These are phyloP conservation scores for Cetraspora pellucida DNA, from an alignment of 192 early-diverging fungal genomes.

Conservation along the genomic window DNA sequence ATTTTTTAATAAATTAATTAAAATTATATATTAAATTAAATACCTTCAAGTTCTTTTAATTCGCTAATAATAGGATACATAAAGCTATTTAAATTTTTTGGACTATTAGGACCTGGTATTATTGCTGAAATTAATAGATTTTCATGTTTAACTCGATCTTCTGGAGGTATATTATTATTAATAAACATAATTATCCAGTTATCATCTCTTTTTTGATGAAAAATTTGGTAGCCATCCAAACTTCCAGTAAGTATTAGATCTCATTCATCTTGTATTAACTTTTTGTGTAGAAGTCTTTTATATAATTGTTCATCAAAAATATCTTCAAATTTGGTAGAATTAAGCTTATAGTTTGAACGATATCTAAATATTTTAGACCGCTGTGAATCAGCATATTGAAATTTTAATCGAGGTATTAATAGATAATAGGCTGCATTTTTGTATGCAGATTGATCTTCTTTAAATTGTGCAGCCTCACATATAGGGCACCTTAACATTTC, in stretches of 20 bases:
- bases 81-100: slow-evolving; percentile 12
- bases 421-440: background rate
- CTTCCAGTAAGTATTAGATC: background rate
- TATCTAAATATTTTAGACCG: too few species aligned
- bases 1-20: background rate
- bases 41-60: background rate
- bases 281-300: background rate
- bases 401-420: background rate
- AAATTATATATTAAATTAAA: background rate
- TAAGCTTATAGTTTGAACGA: background rate
- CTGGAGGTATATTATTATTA: background rate
- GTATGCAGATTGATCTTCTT: background rate
- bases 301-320: slow-evolving; percentile 6
- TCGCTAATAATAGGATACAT: background rate
- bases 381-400: background rate
- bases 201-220: background rate
- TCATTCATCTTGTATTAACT: background rate
- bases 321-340: background rate
- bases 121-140: background rate
- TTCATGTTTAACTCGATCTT: background rate
- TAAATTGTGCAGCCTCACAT: background rate
- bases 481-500: background rate
- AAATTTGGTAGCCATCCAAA: slow-evolving; percentile 14
- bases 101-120: background rate
- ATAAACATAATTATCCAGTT: background rate